Evolutionary conservation across 1,284 basidiomycete genomes (phyloP).

Genomic region (Anthracocystis setariae): DNA sequence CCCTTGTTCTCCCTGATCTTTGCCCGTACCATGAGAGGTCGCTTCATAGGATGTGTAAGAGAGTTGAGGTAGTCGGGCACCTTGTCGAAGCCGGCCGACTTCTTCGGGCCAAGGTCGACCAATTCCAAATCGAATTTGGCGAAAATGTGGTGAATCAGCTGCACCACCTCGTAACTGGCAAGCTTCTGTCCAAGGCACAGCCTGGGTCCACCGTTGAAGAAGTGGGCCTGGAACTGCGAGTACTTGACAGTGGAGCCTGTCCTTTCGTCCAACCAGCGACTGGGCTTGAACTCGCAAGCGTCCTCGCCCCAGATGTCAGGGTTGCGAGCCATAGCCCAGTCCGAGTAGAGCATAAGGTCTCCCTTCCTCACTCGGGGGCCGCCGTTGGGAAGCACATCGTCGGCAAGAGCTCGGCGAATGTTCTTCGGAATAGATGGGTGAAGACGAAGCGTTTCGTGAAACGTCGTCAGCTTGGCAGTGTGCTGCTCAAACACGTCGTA

Average conservation of each 20-base stretch:
- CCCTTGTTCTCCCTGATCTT: too few relatives aligned
- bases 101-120: too few relatives aligned
- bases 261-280: constrained; percentile 61
- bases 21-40: too few relatives aligned
- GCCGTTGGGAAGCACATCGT: constrained; percentile 55
- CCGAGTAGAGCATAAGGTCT: constrained; percentile 49
- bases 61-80: too few relatives aligned
- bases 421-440: constrained; percentile 63
- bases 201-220: constrained; percentile 64
- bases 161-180: constrained; percentile 56
- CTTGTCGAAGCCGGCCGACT: too few relatives aligned
- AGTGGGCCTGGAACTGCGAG: constrained; percentile 69
- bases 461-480: constrained; percentile 53
- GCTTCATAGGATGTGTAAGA: too few relatives aligned
- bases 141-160: constrained; percentile 46
- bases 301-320: constrained; percentile 62
- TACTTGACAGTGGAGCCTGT: constrained; percentile 67
- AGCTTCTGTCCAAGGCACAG: constrained; percentile 64
- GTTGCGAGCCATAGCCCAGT: constrained; percentile 57
- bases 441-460: constrained; percentile 55
- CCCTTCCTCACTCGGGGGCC: constrained; percentile 36
- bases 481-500: constrained; percentile 54
- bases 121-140: constrained; percentile 32
- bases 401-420: constrained; percentile 44
- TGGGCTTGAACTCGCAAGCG: constrained; percentile 63